These are phyloP conservation scores for Flaveria trinervia DNA, from an alignment of 129 eudicot species.

Conservation along the genomic window DNA sequence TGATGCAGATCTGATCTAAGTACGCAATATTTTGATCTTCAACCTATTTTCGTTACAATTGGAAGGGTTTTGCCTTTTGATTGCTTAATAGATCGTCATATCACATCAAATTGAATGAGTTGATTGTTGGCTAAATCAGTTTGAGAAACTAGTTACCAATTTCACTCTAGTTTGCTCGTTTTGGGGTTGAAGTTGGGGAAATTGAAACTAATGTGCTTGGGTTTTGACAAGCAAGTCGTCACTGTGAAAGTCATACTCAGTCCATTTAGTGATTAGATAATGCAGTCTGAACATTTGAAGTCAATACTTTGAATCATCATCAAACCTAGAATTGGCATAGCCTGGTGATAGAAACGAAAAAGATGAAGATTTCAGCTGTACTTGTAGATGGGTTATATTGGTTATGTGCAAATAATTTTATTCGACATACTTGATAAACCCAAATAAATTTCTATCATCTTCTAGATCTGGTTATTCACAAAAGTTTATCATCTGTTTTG, in stretches of 20 bases:
- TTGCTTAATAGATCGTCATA: slow-evolving; percentile 1
- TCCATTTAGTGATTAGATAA: neutral
- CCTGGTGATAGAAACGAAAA: neutral
- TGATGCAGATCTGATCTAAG: slow-evolving; percentile 37
- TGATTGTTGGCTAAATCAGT: neutral
- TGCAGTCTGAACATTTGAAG: slow-evolving; percentile 14
- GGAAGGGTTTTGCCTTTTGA: slow-evolving; percentile 10
- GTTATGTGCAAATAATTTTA: slow-evolving; percentile 6
- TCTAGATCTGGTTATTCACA: neutral
- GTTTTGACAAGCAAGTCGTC: neutral
- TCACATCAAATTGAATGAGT: neutral
- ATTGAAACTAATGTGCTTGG: slow-evolving; percentile 18
- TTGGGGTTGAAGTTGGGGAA: neutral
- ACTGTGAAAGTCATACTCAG: neutral
- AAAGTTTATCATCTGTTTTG: neutral
- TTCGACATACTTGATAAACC: neutral
- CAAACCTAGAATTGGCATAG: neutral
- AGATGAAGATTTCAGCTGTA: neutral
- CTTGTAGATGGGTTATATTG: neutral
- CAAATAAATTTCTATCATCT: neutral
- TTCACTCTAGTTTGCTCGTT: neutral
- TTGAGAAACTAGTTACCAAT: neutral
- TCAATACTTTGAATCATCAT: neutral
- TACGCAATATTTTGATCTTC: slow-evolving; percentile 21
- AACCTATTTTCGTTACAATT: neutral